Base-by-base conservation (phyloP, 2,329 filamentous ascomycete genomes). In the Colletotrichum godetiae region DNA sequence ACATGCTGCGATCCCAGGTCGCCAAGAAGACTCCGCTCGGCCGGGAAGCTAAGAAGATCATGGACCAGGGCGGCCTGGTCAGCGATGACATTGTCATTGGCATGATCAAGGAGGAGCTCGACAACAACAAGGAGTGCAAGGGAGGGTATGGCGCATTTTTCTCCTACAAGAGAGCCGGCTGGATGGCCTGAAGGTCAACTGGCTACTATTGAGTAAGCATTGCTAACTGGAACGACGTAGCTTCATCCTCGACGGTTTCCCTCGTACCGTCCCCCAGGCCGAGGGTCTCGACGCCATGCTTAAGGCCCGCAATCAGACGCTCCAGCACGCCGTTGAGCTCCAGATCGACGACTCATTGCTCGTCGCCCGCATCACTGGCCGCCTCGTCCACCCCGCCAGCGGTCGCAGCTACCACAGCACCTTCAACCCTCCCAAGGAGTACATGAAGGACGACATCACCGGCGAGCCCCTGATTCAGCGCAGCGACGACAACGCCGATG, bases 31-130 rank as follows among this genome's bases (percentile, higher is more conserved):
- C 97, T 71, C 86, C 94, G 73, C 92, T 99, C 77, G 97, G 97
- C 79, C 91, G 94, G 82, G 95, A 98, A 88, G 97, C 97, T 77
- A 99, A 99, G 92, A 98, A 98, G 92, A 99, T 99, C 85, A 99
- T 99, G 97, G 97, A 99, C 82, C 93, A 96, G 83, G 97, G 97
- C 79, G 96, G 96, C 78, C 92, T 99, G 73, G 97, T 99, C 83
- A 97, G 95, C 84, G 97, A 99, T 85, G 96, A 98, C 83, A 99
- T 99, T 82, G 96, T 99, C 91, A 94, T 99, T 84, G 95, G 96
- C 86, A 99, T 99, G 97, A 99, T 99, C 88, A 96, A 97, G 91
- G 94, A 93, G 83, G 96, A 99, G 89, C 90, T 99, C 64, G 94
- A 97, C 81, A 93, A 90, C 86, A 99, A 99, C 88, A 86, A 90